A percentile compares a stretch with the other conserved stretches of the same genome.
Evolutionary conservation across 257 asterid species (phyloP).

Genomic region (Rehmannia glutinosa): DNA sequence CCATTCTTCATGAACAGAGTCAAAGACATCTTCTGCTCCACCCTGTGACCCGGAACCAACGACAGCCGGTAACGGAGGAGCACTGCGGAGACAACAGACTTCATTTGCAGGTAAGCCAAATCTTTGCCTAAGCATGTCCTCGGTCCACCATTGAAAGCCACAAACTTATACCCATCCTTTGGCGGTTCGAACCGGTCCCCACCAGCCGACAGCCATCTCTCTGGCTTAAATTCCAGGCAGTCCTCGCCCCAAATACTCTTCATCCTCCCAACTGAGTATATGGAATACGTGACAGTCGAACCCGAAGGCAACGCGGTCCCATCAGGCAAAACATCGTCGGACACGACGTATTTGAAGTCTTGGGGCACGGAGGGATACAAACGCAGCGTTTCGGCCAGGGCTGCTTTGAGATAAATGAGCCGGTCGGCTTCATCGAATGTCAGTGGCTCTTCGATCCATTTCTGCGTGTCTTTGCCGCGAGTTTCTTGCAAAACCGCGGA

Average conservation of each 20-base stretch:
- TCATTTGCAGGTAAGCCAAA: conserved; percentile 86
- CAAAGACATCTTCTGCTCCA: conserved; percentile 83
- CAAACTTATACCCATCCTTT: conserved; percentile 58
- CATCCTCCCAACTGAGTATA: conserved; percentile 76
- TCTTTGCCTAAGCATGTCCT: conserved; percentile 86
- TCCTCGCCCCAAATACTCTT: conserved; percentile 78
- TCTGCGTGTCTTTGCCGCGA: conserved; percentile 37
- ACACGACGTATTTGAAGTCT: conserved; percentile 66
- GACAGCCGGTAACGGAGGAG: conserved; percentile 65
- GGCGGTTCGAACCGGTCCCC: conserved; percentile 70
- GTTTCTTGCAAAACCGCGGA: conserved; percentile 36
- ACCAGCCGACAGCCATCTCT: conserved; percentile 60
- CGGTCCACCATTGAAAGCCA: conserved; percentile 81
- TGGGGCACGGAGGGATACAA: conserved; percentile 81
- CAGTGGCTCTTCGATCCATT: conserved; percentile 71
- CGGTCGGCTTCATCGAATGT: conserved; percentile 77
- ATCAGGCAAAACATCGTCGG: conserved; percentile 72
- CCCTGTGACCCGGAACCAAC: conserved; percentile 68
- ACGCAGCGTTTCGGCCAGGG: conserved; percentile 76
- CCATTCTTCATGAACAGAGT: conserved; percentile 79
- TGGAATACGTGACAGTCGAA: conserved; percentile 77
- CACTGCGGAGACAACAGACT: conserved; percentile 79
- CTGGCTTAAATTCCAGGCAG: conserved; percentile 83
- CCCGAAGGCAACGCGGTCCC: conserved; percentile 70
- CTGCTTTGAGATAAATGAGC: conserved; percentile 60